Percentiles rank a stretch among this genome's conserved stretches.
Conservation (phyloP, 768 basidiomycete species). For the Tricholoma bakamatsutake region DNA sequence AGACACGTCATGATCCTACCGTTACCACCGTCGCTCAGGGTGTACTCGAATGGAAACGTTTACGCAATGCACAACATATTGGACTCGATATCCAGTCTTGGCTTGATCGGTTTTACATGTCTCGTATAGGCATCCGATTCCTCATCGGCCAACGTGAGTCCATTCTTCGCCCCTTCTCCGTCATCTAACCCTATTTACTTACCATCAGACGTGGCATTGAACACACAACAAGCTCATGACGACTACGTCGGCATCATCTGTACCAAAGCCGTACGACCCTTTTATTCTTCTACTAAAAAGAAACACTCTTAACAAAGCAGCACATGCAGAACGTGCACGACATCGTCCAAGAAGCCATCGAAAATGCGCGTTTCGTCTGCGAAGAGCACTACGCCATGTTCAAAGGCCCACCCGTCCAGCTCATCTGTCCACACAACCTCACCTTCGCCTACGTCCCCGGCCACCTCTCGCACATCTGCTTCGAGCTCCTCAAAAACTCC, state of each 20-base stretch:
- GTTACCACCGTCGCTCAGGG: slow-evolving; percentile 97
- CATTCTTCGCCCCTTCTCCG: neutral
- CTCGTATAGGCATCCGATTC: slow-evolving; percentile 92
- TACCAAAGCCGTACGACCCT: slow-evolving; percentile 79
- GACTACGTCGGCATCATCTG: slow-evolving; percentile 98
- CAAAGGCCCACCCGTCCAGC: slow-evolving; percentile 92
- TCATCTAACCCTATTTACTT: slow-evolving; percentile 1
- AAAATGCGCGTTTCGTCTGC: slow-evolving; percentile 92
- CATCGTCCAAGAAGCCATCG: slow-evolving; percentile 97
- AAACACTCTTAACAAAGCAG: no score
- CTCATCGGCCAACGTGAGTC: slow-evolving; percentile 89
- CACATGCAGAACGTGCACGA: slow-evolving; percentile 81
- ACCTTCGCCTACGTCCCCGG: slow-evolving; percentile 94
- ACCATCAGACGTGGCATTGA: slow-evolving; percentile 80
- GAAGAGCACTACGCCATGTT: slow-evolving; percentile 97
- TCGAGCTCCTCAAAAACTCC: slow-evolving; percentile 97
- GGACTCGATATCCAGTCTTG: slow-evolving; percentile 89
- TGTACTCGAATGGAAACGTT: slow-evolving; percentile 91
- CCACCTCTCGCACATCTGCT: slow-evolving; percentile 93
- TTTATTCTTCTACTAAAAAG: no score
- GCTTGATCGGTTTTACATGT: slow-evolving; percentile 97
- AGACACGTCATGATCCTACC: slow-evolving; percentile 93
- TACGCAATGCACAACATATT: slow-evolving; percentile 61
- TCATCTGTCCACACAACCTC: slow-evolving; percentile 86
- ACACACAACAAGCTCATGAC: slow-evolving; percentile 82